A percentile compares a stretch with the other conserved stretches of the same genome.
phyloP scores from a whole-genome alignment of 495 filamentous ascomycete genomes.

The Daldinia concentrica region DNA sequence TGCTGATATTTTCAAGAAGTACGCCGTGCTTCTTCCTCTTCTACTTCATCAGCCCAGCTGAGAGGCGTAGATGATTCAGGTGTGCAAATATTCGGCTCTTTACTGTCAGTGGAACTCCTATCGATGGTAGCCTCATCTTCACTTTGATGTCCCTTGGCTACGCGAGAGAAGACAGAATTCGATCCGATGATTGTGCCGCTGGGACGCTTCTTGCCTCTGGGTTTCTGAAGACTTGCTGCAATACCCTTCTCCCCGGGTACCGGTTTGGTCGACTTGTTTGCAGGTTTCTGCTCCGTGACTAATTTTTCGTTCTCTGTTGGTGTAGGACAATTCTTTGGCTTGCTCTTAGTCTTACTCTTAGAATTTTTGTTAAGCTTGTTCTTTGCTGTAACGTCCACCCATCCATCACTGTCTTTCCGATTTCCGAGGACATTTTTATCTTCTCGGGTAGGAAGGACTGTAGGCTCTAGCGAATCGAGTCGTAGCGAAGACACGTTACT shows the following conservation, averaged over 20 bases:
- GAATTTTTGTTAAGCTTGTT: not conserved
- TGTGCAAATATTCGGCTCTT: not conserved
- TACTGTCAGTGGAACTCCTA: not conserved
- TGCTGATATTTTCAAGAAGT: not conserved
- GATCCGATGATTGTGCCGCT: constrained; percentile 19
- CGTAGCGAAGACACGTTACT: not conserved
- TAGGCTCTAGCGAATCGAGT: not conserved
- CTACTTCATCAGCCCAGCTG: constrained; percentile 20
- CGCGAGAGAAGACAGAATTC: constrained; percentile 10
- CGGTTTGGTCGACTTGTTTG: not conserved
- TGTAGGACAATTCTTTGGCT: not conserved
- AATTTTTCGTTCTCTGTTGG: not conserved
- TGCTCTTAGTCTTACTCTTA: constrained; percentile 5
- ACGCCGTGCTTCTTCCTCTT: not conserved
- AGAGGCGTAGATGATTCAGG: not conserved
- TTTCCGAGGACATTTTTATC: not conserved
- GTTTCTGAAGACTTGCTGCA: not conserved
- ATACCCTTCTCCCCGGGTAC: not conserved
- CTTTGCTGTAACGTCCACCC: constrained; percentile 5
- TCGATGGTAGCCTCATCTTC: not conserved
- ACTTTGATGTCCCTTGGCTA: not conserved
- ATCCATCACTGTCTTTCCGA: not conserved
- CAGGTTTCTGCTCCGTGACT: not conserved
- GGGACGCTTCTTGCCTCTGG: not conserved
- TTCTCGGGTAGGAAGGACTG: not conserved